phyloP scores from a whole-genome alignment of 2,329 filamentous ascomycete genomes.

The Biscogniauxia marginata region DNA sequence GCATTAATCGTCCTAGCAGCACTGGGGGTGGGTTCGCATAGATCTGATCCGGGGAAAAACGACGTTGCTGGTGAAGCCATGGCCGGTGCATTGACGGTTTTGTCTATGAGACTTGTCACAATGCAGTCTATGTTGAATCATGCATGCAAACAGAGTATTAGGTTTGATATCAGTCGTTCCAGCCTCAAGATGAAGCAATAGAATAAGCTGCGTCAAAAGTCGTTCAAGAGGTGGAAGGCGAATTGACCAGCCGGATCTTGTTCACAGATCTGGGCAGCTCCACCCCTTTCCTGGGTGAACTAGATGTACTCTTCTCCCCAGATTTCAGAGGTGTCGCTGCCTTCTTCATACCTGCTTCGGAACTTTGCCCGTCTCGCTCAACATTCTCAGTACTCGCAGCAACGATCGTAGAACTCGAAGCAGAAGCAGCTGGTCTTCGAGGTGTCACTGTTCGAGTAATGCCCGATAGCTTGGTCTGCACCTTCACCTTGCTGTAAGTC shows the following conservation, averaged over 20 bases:
- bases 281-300: constrained; percentile 20
- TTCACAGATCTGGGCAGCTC: constrained; percentile 35
- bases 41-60: no score
- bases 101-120: no score
- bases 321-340: constrained; percentile 8
- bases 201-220: background rate
- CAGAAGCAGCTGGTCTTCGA: constrained; percentile 20
- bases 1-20: no score
- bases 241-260: constrained; percentile 32
- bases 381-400: constrained; percentile 19
- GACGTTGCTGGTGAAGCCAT: no score
- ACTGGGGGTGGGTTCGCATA: no score
- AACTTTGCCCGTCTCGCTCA: constrained; percentile 4
- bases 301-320: constrained; percentile 14
- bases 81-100: no score
- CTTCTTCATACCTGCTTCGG: constrained; percentile 6
- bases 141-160: no score
- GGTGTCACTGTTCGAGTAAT: constrained; percentile 13
- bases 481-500: constrained; percentile 30
- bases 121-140: no score
- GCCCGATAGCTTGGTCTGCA: constrained; percentile 18
- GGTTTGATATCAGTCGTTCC: background rate
- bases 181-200: no score
- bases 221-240: constrained; percentile 33
- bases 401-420: constrained; percentile 24